A percentile compares a stretch with the other conserved stretches of the same genome.
These are phyloP conservation scores for Stephanocyclus meneghinianus DNA, from an alignment of 352 stramenopile genomes.

Conservation along the genomic window DNA sequence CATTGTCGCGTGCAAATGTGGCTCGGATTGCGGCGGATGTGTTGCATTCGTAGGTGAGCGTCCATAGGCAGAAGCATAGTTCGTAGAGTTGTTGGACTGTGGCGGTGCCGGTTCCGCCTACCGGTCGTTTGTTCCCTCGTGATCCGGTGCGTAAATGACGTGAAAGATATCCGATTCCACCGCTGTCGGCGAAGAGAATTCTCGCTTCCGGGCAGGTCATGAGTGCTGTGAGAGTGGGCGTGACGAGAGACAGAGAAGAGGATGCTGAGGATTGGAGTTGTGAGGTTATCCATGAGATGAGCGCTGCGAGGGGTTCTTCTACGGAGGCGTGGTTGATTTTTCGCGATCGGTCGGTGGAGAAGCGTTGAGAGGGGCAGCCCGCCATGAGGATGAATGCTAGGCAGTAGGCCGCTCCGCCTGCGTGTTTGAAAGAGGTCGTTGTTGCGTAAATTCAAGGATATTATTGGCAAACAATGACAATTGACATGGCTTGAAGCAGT, in stretches of 20 bases:
- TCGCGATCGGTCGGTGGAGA: constrained; percentile 24
- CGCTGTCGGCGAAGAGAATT: constrained; percentile 86
- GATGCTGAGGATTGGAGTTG: constrained; percentile 64
- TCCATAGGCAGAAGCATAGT: constrained; percentile 95
- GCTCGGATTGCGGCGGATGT: constrained; percentile 40
- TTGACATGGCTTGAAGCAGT: neutral
- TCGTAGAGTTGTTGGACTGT: constrained; percentile 93
- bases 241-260: constrained; percentile 66
- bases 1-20: constrained; percentile 59
- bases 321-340: constrained; percentile 54
- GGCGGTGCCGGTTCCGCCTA: constrained; percentile 11
- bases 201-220: constrained; percentile 86
- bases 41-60: constrained; percentile 87
- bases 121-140: constrained; percentile 23
- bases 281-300: constrained; percentile 73
- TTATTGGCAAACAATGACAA: neutral
- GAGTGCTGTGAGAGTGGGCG: constrained; percentile 90
- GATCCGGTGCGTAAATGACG: constrained; percentile 62
- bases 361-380: constrained; percentile 46
- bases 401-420: constrained; percentile 61
- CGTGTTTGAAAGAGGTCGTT: neutral
- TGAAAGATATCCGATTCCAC: constrained; percentile 87
- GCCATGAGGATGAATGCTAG: constrained; percentile 66
- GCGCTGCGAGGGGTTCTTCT: constrained; percentile 54
- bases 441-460: neutral